These are phyloP conservation scores for Eragrostis tef DNA, from an alignment of 202 grass and related monocot genomes.

Conservation along the genomic window DNA sequence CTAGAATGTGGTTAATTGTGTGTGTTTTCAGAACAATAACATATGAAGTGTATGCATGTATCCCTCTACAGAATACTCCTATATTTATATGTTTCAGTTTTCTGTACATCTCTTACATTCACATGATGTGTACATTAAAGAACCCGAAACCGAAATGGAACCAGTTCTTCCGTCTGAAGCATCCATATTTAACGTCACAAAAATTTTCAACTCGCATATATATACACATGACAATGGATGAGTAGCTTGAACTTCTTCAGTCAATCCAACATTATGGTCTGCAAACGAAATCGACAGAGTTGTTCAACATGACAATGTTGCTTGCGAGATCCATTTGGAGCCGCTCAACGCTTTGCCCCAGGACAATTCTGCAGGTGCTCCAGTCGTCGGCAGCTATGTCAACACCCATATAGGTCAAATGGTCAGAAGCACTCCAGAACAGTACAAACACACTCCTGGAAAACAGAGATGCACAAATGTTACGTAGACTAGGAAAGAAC, in stretches of 20 bases:
- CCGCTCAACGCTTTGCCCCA: conserved; percentile 23
- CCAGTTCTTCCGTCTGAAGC: neutral
- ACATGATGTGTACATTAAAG: neutral
- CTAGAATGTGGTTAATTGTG: too few species aligned
- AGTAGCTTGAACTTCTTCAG: neutral
- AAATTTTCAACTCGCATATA: neutral
- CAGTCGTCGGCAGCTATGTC: conserved; percentile 65
- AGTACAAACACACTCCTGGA: conserved; percentile 56
- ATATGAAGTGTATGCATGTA: too few species aligned
- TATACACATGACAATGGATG: neutral
- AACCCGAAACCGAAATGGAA: conserved; percentile 4
- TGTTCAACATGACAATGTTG: conserved; percentile 40
- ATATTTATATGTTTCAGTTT: too few species aligned
- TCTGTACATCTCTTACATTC: too few species aligned
- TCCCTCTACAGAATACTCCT: too few species aligned
- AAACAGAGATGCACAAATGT: neutral
- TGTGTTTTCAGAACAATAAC: too few species aligned
- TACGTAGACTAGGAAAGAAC: neutral
- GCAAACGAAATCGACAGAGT: conserved; percentile 28
- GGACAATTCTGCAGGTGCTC: conserved; percentile 79
- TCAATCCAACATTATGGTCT: conserved; percentile 29
- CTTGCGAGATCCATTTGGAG: conserved; percentile 43
- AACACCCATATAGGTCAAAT: conserved; percentile 67
- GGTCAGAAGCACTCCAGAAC: conserved; percentile 57
- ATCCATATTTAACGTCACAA: neutral